Conservation (phyloP, 768 basidiomycete species). For the Punctularia strigosozonata region DNA sequence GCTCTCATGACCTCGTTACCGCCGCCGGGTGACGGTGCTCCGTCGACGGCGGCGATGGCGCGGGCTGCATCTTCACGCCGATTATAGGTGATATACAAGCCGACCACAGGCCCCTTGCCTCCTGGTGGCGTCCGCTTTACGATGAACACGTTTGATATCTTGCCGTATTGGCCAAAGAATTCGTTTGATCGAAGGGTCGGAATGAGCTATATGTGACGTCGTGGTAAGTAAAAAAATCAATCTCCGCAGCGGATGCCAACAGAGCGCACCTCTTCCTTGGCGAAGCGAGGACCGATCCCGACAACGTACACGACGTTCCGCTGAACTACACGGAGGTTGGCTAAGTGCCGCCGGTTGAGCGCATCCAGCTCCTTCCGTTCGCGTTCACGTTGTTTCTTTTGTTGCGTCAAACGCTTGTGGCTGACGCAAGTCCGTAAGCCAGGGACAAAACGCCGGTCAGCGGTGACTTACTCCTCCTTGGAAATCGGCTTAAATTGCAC, state of each 20-base stretch:
- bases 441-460: neutral
- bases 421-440: slow-evolving; percentile 28
- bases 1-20: slow-evolving; percentile 85
- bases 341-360: slow-evolving; percentile 72
- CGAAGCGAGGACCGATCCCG: slow-evolving; percentile 87
- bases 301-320: slow-evolving; percentile 94
- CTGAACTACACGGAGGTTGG: slow-evolving; percentile 94
- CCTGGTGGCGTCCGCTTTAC: slow-evolving; percentile 79
- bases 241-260: slow-evolving; percentile 5
- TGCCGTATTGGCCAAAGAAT: slow-evolving; percentile 98
- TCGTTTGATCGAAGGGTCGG: slow-evolving; percentile 88
- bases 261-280: slow-evolving; percentile 86
- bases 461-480: slow-evolving; percentile 75
- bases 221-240: slow-evolving; percentile 6
- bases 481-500: slow-evolving; percentile 94
- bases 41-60: slow-evolving; percentile 88
- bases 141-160: slow-evolving; percentile 90
- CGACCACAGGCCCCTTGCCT: slow-evolving; percentile 63
- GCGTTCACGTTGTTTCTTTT: slow-evolving; percentile 90
- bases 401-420: slow-evolving; percentile 87
- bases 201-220: slow-evolving; percentile 47
- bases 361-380: slow-evolving; percentile 91
- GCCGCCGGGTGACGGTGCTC: slow-evolving; percentile 81
- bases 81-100: slow-evolving; percentile 95
- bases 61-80: slow-evolving; percentile 90